Evolutionary conservation across 2,329 filamentous ascomycete species (phyloP), one percentile per base, ranked within the genome.

Genomic region (Endocalyx cinctus): DNA sequence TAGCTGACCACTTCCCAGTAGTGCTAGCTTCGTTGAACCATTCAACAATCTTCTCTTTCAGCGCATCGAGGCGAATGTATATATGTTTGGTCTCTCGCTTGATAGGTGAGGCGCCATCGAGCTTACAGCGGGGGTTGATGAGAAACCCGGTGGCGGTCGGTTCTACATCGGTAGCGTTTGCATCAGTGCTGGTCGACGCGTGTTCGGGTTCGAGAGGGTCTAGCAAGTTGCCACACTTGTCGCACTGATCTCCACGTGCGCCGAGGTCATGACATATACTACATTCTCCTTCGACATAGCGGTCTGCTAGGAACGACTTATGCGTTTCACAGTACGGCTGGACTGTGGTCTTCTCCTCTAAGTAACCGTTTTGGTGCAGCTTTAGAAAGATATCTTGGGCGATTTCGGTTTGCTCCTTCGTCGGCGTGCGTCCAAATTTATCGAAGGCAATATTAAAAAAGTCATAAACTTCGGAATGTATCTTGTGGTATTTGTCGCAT

Each of bases 381-480:
- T 88, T 82, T 35, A 71, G 68, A 63, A 97, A 97, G 46, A 97
- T 89, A 43, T 86, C 79, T 63, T 97, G 92, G 8, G 89, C 86
- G 50, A 98, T 97, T 47, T 87, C 77, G 15, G 88, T 96, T 6
- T 97, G 92, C 52, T 92, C 77, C 34, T 77, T 64, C 13, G 90
- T 97, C 4, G 89, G 87, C 5, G 92, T 97, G 39, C 89, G 83
- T 42, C 89, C 92, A 57, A 97, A 98, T 62, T 89, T 82, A 64
- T 97, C 90, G 57, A 97, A 97, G 38, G 77, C 81, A 54, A 97
- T 90, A 55, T 88, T 79, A 67, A 98, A 98, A 87, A 90, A 96
- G 60, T 94, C 77, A 63, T 97, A 97, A 46, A 96, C 84, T 30
- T 84, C 86, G 51, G 87, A 80, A 65, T 96, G 90, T 38, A 94